These are phyloP conservation scores for Dalbergia oliveri DNA, from an alignment of 306 rosid species.

Conservation along the genomic window DNA sequence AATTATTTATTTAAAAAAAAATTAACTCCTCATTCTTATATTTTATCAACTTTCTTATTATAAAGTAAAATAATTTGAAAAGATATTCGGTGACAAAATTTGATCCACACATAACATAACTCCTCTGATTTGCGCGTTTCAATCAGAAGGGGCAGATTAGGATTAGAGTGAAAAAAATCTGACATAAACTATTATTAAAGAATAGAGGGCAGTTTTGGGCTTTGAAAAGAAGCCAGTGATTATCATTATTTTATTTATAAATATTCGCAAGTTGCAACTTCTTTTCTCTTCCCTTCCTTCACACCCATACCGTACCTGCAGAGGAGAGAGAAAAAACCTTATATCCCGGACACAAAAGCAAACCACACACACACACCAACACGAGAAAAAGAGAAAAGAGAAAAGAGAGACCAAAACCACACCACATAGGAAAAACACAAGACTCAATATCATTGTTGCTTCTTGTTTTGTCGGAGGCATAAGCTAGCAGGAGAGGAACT, in stretches of 20 bases:
- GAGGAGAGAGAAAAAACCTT: slow-evolving; percentile 46
- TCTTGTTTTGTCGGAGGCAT: not conserved
- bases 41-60: too few relatives aligned
- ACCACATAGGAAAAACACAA: slow-evolving; percentile 27
- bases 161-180: not conserved
- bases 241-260: slow-evolving; percentile 36
- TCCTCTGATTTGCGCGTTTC: not conserved
- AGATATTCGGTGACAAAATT: not conserved
- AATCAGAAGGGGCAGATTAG: not conserved
- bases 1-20: too few relatives aligned
- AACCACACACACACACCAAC: not conserved
- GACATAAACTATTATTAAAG: not conserved
- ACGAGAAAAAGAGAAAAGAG: not conserved
- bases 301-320: slow-evolving; percentile 29
- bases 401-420: slow-evolving; percentile 18
- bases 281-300: slow-evolving; percentile 30
- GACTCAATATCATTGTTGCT: not conserved
- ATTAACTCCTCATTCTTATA: too few relatives aligned
- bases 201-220: slow-evolving; percentile 46
- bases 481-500: too few relatives aligned
- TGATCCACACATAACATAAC: not conserved
- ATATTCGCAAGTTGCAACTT: not conserved
- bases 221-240: slow-evolving; percentile 16
- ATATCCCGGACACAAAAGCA: slow-evolving; percentile 4
- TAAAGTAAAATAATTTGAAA: too few relatives aligned